These are phyloP conservation scores for Coniosporium apollinis DNA, from an alignment of 495 filamentous ascomycete species.

Conservation along the genomic window DNA sequence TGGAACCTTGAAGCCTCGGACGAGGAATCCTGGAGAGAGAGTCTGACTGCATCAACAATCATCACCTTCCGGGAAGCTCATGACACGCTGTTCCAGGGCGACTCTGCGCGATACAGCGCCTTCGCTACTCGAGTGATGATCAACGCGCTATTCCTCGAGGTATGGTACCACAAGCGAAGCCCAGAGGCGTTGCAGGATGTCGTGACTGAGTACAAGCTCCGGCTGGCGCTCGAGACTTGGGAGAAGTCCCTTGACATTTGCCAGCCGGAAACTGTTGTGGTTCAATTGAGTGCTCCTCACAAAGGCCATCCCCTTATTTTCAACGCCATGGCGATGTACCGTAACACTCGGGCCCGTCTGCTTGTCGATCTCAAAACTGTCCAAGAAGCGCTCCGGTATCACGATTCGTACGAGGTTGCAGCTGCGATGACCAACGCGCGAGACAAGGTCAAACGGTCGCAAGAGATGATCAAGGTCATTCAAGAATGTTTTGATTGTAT, in stretches of 20 bases:
- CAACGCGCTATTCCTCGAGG: constrained; percentile 94
- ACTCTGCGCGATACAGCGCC: constrained; percentile 81
- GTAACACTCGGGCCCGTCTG: constrained; percentile 80
- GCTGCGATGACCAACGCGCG: constrained; percentile 89
- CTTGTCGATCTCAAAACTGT: constrained; percentile 91
- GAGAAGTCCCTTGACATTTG: constrained; percentile 88
- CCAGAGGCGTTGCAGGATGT: constrained; percentile 92
- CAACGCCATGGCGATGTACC: constrained; percentile 95
- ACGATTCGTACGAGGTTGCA: constrained; percentile 91
- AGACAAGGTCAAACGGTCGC: constrained; percentile 81
- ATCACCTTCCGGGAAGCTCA: constrained; percentile 87
- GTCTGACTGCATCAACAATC: constrained; percentile 46
- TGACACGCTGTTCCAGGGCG: constrained; percentile 86
- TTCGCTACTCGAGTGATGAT: constrained; percentile 98
- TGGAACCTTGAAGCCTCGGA: constrained; percentile 79
- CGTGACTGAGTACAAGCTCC: constrained; percentile 94
- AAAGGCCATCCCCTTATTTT: constrained; percentile 97
- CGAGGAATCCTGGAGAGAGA: constrained; percentile 69
- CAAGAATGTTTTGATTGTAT: constrained; percentile 97
- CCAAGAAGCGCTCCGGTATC: constrained; percentile 91
- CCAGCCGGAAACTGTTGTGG: constrained; percentile 78
- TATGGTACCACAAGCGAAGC: constrained; percentile 97
- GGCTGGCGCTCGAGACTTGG: constrained; percentile 92
- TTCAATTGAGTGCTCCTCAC: constrained; percentile 84
- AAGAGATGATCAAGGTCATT: constrained; percentile 97